Conservation (phyloP, 306 rosid species). For the Alnus glutinosa region DNA sequence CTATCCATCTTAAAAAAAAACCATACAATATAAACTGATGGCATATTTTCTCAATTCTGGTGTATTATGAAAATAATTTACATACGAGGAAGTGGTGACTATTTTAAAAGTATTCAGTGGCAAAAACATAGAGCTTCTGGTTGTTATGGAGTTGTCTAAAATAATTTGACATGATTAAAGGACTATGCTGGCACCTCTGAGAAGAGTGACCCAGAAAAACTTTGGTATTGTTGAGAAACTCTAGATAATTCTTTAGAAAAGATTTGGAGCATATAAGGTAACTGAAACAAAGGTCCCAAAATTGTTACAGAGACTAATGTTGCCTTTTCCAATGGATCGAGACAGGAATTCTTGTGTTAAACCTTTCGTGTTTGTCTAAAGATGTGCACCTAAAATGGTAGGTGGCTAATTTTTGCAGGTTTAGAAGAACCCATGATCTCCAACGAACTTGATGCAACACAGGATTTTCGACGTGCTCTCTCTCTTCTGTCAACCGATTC, state of each 20-base stretch:
- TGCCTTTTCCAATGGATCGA: background rate
- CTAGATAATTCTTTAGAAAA: background rate
- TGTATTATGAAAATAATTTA: background rate
- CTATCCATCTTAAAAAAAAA: background rate
- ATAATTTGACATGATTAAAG: background rate
- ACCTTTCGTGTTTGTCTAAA: background rate
- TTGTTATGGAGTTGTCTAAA: background rate
- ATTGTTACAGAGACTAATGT: background rate
- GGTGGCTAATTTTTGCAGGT: conserved; percentile 44
- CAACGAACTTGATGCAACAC: conserved; percentile 41
- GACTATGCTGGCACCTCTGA: background rate
- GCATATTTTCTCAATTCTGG: background rate
- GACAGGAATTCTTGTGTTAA: background rate
- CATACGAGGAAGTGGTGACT: background rate
- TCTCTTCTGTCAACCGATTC: conserved; percentile 99
- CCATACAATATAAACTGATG: background rate
- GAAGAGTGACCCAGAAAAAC: background rate
- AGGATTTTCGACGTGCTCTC: conserved; percentile 82
- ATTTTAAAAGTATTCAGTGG: background rate
- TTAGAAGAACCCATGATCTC: conserved; percentile 51
- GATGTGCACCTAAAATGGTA: background rate
- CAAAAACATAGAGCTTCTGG: background rate
- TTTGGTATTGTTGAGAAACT: background rate
- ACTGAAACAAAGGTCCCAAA: background rate
- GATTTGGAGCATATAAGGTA: background rate